phyloP scores from a whole-genome alignment of 495 filamentous ascomycete species.

The Podospora pseudoanserina region DNA sequence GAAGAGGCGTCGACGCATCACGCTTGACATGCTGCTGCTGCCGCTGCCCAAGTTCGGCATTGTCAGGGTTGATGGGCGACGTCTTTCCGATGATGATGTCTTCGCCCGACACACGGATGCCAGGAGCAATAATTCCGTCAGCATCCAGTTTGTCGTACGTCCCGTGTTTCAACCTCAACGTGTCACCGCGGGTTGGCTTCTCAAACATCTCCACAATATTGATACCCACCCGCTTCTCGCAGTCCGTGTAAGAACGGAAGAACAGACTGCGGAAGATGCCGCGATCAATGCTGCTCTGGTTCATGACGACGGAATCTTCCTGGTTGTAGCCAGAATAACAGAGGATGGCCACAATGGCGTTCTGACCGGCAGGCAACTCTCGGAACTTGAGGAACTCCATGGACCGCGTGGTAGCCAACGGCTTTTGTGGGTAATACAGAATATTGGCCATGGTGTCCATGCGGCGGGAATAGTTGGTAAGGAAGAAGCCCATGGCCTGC shows the following conservation, averaged over 20 bases:
- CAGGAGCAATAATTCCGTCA: conserved; percentile 89
- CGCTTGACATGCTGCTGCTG: conserved; percentile 87
- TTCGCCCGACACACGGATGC: conserved; percentile 90
- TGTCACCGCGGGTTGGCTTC: conserved; percentile 85
- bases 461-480: conserved; percentile 90
- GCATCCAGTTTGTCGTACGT: conserved; percentile 98
- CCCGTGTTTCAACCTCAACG: conserved; percentile 84
- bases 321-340: conserved; percentile 99
- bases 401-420: conserved; percentile 87
- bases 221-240: conserved; percentile 90
- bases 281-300: conserved; percentile 96
- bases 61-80: conserved; percentile 84
- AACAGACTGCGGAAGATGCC: conserved; percentile 97
- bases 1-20: conserved; percentile 88
- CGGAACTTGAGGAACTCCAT: conserved; percentile 99
- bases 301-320: conserved; percentile 99
- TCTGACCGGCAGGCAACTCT: conserved; percentile 94
- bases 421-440: conserved; percentile 98
- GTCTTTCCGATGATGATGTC: conserved; percentile 99
- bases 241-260: conserved; percentile 93
- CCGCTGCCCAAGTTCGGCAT: conserved; percentile 88
- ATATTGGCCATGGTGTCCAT: conserved; percentile 99
- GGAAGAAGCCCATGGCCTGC: conserved; percentile 98
- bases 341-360: conserved; percentile 95
- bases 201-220: conserved; percentile 87